These are phyloP conservation scores for Crithidia expoeki DNA, from an alignment of 208 protist species.

Conservation along the genomic window DNA sequence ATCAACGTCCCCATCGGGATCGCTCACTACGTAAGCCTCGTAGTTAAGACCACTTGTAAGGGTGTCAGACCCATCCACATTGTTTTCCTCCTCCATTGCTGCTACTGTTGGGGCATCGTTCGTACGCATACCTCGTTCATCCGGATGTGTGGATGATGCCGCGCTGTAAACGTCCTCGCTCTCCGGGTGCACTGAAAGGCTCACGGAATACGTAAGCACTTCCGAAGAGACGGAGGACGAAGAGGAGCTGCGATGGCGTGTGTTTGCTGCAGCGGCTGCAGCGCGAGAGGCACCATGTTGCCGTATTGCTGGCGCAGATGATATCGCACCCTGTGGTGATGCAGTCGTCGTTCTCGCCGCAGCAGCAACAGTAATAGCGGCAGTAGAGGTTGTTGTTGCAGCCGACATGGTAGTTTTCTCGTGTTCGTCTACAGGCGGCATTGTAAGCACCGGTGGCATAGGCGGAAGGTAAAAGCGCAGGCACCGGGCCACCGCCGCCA, in stretches of 20 bases:
- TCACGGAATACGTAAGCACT: too few relatives aligned
- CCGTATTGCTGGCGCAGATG: too few relatives aligned
- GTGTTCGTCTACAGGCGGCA: neutral
- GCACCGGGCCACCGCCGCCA: constrained; percentile 48
- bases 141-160: neutral
- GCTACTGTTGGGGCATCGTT: too few relatives aligned
- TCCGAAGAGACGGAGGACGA: too few relatives aligned
- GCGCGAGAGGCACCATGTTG: too few relatives aligned
- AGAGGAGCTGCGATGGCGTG: too few relatives aligned
- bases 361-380: neutral
- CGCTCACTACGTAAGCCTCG: constrained; percentile 24
- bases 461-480: constrained; percentile 55
- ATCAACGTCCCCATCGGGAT: constrained; percentile 9
- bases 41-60: constrained; percentile 29
- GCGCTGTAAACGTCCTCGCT: too few relatives aligned
- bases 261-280: too few relatives aligned
- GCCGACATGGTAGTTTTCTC: neutral
- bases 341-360: too few relatives aligned
- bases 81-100: neutral
- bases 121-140: too few relatives aligned
- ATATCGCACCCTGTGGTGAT: too few relatives aligned
- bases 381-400: constrained; percentile 8
- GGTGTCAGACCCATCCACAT: neutral
- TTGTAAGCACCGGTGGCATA: constrained; percentile 23
- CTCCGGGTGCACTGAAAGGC: too few relatives aligned